Percentiles rank a stretch among this genome's conserved stretches.
Conservation (phyloP, 805 yeast genomes). For the Clavispora santaluciae region DNA sequence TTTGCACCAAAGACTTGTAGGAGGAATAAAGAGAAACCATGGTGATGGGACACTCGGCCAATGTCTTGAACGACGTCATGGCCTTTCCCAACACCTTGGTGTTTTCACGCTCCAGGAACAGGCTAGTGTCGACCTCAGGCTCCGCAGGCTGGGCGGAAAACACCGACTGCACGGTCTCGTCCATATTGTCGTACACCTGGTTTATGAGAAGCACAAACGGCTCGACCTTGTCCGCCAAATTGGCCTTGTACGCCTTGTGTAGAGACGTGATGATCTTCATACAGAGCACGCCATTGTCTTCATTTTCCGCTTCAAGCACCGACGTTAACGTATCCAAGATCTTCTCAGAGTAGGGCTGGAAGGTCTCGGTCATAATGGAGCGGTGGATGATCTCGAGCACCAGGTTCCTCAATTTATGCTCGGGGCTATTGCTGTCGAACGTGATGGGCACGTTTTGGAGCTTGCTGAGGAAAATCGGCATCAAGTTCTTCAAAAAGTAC, state of each 20-base stretch:
- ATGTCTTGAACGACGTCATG: slow-evolving; percentile 78
- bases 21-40: slow-evolving; percentile 90
- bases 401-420: slow-evolving; percentile 72
- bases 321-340: slow-evolving; percentile 57
- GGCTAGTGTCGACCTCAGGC: slow-evolving; percentile 17
- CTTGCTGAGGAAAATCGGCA: slow-evolving; percentile 65
- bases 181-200: slow-evolving; percentile 74
- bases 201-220: slow-evolving; percentile 74
- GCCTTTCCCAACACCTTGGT: slow-evolving; percentile 57
- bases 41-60: slow-evolving; percentile 95
- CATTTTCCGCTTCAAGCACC: slow-evolving; percentile 74
- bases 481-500: slow-evolving; percentile 58
- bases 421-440: slow-evolving; percentile 59
- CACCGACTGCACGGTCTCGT: slow-evolving; percentile 63
- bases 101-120: slow-evolving; percentile 39
- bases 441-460: slow-evolving; percentile 70
- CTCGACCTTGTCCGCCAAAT: slow-evolving; percentile 64
- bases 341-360: slow-evolving; percentile 62
- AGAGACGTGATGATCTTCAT: slow-evolving; percentile 82
- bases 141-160: slow-evolving; percentile 38
- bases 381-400: slow-evolving; percentile 77
- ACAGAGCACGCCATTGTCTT: slow-evolving; percentile 89
- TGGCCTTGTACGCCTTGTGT: slow-evolving; percentile 76
- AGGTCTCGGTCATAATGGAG: slow-evolving; percentile 74
- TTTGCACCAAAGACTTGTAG: slow-evolving; percentile 67